A percentile compares a stretch with the other conserved stretches of the same genome.
These are phyloP conservation scores for Trypanosoma theileri DNA, from an alignment of 208 protist genomes.

Conservation along the genomic window DNA sequence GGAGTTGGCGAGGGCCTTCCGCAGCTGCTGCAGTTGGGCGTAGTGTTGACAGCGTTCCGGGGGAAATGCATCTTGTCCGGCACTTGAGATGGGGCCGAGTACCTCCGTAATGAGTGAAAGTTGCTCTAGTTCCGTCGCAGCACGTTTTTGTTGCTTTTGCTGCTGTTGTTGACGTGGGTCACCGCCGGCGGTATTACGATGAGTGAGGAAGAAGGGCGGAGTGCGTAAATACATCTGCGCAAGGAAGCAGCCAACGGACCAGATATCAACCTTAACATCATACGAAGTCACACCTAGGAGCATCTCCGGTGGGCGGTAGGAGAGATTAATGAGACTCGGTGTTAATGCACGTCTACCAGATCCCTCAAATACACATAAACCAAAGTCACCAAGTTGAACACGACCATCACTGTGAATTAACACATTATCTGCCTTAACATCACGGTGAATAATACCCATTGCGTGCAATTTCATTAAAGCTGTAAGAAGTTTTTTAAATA, in stretches of 20 bases:
- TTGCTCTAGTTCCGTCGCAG: slow-evolving; percentile 70
- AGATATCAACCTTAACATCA: slow-evolving; percentile 91
- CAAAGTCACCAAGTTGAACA: slow-evolving; percentile 86
- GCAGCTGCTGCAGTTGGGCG: slow-evolving; percentile 40
- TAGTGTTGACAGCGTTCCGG: slow-evolving; percentile 48
- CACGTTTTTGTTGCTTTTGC: slow-evolving; percentile 13
- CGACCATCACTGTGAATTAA: slow-evolving; percentile 55
- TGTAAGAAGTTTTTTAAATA: slow-evolving; percentile 70
- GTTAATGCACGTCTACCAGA: slow-evolving; percentile 52
- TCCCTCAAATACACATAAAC: slow-evolving; percentile 68
- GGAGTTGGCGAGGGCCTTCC: slow-evolving; percentile 15
- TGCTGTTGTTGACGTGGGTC: slow-evolving; percentile 2
- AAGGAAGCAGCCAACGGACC: slow-evolving; percentile 93
- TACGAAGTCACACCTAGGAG: slow-evolving; percentile 87
- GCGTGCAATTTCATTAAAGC: slow-evolving; percentile 70
- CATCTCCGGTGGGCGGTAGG: slow-evolving; percentile 96
- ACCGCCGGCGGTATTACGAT: slow-evolving; percentile 21
- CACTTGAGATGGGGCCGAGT: slow-evolving; percentile 58
- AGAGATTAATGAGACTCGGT: slow-evolving; percentile 94
- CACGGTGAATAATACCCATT: slow-evolving; percentile 90
- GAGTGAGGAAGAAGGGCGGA: slow-evolving; percentile 70
- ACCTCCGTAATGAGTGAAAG: slow-evolving; percentile 69
- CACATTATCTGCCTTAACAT: slow-evolving; percentile 92
- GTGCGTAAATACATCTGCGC: slow-evolving; percentile 94
- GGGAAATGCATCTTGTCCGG: slow-evolving; percentile 38